Evolutionary conservation across 352 stramenopile species (phyloP).

Genomic region (Phytophthora pistaciae): DNA sequence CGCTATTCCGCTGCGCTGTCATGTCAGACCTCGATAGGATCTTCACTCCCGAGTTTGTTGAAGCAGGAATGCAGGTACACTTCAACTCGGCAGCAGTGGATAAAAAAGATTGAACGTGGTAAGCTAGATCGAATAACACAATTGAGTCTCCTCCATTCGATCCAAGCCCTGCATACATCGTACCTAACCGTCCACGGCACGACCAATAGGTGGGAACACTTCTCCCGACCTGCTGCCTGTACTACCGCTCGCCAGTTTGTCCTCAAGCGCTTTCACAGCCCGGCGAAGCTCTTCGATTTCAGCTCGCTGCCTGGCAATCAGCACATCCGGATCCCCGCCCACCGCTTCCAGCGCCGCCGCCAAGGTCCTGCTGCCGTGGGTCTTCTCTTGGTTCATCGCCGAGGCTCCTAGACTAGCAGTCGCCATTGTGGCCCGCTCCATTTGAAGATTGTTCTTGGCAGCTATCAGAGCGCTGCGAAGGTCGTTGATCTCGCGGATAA

Average conservation of each 20-base stretch:
- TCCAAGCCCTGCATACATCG: too few relatives aligned
- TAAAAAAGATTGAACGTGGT: too few relatives aligned
- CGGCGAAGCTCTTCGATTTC: slow-evolving; percentile 86
- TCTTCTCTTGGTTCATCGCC: slow-evolving; percentile 38
- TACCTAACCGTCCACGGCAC: slow-evolving; percentile 41
- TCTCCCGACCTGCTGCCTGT: slow-evolving; percentile 23
- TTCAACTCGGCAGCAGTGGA: too few relatives aligned
- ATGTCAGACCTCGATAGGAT: too few relatives aligned
- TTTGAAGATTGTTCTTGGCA: slow-evolving; percentile 84
- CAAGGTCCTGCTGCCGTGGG: slow-evolving; percentile 27
- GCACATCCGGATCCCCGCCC: slow-evolving; percentile 56
- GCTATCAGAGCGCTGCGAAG: slow-evolving; percentile 80
- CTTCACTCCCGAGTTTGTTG: too few relatives aligned
- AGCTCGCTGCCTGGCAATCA: slow-evolving; percentile 62
- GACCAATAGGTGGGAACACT: slow-evolving; percentile 44
- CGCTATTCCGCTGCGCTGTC: too few relatives aligned
- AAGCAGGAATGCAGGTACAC: too few relatives aligned
- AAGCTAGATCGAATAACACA: too few relatives aligned
- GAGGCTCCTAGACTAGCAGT: slow-evolving; percentile 26
- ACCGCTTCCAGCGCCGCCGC: slow-evolving; percentile 26
- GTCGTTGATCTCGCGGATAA: slow-evolving; percentile 95
- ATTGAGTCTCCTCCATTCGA: too few relatives aligned
- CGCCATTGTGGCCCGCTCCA: slow-evolving; percentile 63
- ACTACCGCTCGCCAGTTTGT: slow-evolving; percentile 49
- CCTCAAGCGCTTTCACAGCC: slow-evolving; percentile 79